Base-by-base conservation (phyloP, 768 basidiomycete genomes). In the Royoungia palumana region DNA sequence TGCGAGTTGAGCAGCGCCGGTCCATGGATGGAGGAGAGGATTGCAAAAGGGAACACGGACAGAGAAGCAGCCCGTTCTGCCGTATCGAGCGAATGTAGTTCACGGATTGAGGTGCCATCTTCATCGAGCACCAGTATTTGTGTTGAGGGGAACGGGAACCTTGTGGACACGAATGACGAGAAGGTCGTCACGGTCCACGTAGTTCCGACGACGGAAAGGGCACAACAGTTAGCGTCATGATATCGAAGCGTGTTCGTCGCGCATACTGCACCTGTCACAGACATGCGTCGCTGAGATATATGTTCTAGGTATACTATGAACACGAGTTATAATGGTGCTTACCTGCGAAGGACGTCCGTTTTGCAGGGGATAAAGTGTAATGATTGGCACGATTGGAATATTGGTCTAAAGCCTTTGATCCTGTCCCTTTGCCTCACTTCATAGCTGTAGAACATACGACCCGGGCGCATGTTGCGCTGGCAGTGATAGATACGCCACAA, bases 11-110 rank as follows among this genome's bases (percentile, higher is more conserved):
- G 81, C 53, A 78, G 78, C 32, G 82, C 76, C 2, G 87, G 87
- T 6, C 87, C 86, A 20, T 88, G 87, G 87, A 69, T 81, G 67
- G 79, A 83, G 21, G 81, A 80, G 14, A 70, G 81, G 32, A 50
- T 61, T 25, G 58, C 49, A 14, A 57, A 43, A 47, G 66, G 49
- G 34, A 57, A 63, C 2, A 4, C 32, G 16, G 37, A 12, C 9
- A 42, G 37, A 11, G 49, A 46, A 19, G 35, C 10, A 14, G 7
- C 22, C 3, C 24, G 24, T 47, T 44, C 47, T 5, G 25, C 25
- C 22, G 30, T 6, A 40, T 35, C 34, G 14, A 44, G 30, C 27
- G 53, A 43, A 17, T 37, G 13, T 30, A 44, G 20, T 21, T 49
- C 46, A 9, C 44, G 49, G 21, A 48, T 21, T 10, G 17, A 27